Evolutionary conservation across 192 early-diverging fungal genomes (phyloP).

Genomic region (Backusella luteola): DNA sequence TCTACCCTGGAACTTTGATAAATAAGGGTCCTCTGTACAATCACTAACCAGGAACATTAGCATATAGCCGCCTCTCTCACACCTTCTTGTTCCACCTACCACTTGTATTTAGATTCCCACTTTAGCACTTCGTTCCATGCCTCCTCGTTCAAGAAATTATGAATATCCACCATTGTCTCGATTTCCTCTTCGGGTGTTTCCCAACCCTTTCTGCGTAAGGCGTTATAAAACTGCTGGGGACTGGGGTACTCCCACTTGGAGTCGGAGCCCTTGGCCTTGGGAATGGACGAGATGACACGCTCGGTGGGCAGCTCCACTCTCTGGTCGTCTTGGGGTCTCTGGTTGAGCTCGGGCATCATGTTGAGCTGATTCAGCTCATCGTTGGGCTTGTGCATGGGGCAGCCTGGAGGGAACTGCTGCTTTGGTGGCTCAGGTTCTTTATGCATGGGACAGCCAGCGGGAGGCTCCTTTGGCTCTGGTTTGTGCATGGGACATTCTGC

Average conservation of each 20-base stretch:
- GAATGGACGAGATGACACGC: constrained; percentile 81
- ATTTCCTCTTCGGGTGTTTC: constrained; percentile 80
- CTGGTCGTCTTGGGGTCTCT: constrained; percentile 68
- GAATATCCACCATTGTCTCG: constrained; percentile 94
- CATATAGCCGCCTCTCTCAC: background rate
- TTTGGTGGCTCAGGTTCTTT: constrained; percentile 28
- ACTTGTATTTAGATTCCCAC: constrained; percentile 77
- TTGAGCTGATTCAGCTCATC: constrained; percentile 77
- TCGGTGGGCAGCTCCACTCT: constrained; percentile 72
- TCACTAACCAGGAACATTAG: background rate
- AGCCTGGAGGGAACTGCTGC: constrained; percentile 25
- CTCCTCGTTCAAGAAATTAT: constrained; percentile 96
- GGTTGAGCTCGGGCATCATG: constrained; percentile 85
- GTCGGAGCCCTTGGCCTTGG: constrained; percentile 49
- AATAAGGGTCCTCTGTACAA: constrained; percentile 51
- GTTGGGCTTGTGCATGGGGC: constrained; percentile 46
- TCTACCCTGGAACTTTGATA: constrained; percentile 82
- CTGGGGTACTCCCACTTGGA: constrained; percentile 86
- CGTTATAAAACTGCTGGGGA: constrained; percentile 89
- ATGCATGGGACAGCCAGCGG: constrained; percentile 9
- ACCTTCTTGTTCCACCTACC: constrained; percentile 49
- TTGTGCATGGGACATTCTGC: background rate
- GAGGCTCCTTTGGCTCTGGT: background rate
- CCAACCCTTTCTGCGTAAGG: constrained; percentile 82
- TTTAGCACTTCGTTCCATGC: constrained; percentile 93